Evolutionary conservation across 495 filamentous ascomycete species (phyloP).

Genomic region (Saxophila tyrrhenica): DNA sequence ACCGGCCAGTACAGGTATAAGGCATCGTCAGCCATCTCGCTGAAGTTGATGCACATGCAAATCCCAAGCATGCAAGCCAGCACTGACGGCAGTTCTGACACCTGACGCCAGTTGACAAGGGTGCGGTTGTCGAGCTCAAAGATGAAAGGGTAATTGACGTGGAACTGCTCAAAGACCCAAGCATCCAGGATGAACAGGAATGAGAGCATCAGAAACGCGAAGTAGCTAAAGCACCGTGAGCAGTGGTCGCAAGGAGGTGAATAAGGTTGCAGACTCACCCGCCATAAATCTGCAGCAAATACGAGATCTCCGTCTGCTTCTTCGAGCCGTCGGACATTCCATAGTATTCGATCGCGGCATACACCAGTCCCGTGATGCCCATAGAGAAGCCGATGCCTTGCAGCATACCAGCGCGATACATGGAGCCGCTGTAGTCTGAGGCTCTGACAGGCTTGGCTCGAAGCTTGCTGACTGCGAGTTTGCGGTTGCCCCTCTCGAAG

Average conservation of each 20-base stretch:
- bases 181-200: slow-evolving; percentile 68
- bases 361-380: slow-evolving; percentile 30
- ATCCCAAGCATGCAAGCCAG: slow-evolving; percentile 68
- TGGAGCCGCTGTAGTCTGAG: slow-evolving; percentile 57
- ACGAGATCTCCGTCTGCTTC: slow-evolving; percentile 33
- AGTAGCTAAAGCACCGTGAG: too few relatives aligned
- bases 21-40: slow-evolving; percentile 45
- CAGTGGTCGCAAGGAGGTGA: too few relatives aligned
- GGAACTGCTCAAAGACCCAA: slow-evolving; percentile 64
- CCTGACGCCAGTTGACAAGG: slow-evolving; percentile 76
- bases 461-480: slow-evolving; percentile 78
- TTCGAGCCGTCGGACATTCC: background rate
- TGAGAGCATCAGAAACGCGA: slow-evolving; percentile 62
- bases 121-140: slow-evolving; percentile 89
- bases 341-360: background rate
- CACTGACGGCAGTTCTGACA: slow-evolving; percentile 70
- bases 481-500: slow-evolving; percentile 81
- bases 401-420: slow-evolving; percentile 48
- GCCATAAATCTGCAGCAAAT: slow-evolving; percentile 54
- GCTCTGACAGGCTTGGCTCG: slow-evolving; percentile 52
- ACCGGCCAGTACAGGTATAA: slow-evolving; percentile 84
- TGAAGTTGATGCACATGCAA: slow-evolving; percentile 82
- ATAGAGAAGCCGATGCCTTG: slow-evolving; percentile 9
- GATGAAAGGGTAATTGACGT: slow-evolving; percentile 92
- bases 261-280: slow-evolving; percentile 30